phyloP scores from a whole-genome alignment of 495 filamentous ascomycete species.

The Cetradonia linearis region DNA sequence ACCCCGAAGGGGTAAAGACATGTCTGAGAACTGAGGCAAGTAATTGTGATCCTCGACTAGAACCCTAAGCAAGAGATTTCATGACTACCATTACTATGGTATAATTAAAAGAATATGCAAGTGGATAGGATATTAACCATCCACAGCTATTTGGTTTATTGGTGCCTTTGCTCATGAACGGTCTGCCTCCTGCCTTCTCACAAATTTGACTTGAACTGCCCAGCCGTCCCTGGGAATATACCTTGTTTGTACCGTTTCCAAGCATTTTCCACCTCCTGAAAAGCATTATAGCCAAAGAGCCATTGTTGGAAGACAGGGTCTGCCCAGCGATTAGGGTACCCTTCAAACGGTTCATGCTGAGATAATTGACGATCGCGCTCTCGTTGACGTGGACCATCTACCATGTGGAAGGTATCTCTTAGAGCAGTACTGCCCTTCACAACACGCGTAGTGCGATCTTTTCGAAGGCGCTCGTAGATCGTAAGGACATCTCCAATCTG shows the following conservation, averaged over 20 bases:
- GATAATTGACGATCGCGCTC: slow-evolving; percentile 40
- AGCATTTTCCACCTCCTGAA: slow-evolving; percentile 34
- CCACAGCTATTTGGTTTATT: neutral
- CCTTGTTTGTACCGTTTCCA: slow-evolving; percentile 27
- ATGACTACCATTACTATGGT: neutral
- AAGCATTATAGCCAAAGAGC: slow-evolving; percentile 42
- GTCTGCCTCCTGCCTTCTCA: neutral
- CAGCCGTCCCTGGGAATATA: slow-evolving; percentile 10
- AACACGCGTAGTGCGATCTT: slow-evolving; percentile 40
- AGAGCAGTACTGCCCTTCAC: slow-evolving; percentile 43
- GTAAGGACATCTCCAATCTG: slow-evolving; percentile 37
- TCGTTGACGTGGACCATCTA: slow-evolving; percentile 42
- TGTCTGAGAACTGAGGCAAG: too few species aligned
- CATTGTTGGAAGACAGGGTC: slow-evolving; percentile 39
- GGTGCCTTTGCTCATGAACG: neutral
- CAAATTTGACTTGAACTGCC: slow-evolving; percentile 7
- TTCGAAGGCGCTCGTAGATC: slow-evolving; percentile 41
- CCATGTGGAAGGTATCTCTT: slow-evolving; percentile 43
- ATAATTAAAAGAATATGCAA: neutral
- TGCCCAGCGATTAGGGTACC: slow-evolving; percentile 39
- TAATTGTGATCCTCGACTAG: too few species aligned
- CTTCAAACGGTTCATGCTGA: slow-evolving; percentile 29
- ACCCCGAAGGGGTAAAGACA: too few species aligned
- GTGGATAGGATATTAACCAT: neutral
- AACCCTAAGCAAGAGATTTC: neutral